These are phyloP conservation scores for Plantago rigida DNA, from an alignment of 305 asterid genomes.

Conservation along the genomic window DNA sequence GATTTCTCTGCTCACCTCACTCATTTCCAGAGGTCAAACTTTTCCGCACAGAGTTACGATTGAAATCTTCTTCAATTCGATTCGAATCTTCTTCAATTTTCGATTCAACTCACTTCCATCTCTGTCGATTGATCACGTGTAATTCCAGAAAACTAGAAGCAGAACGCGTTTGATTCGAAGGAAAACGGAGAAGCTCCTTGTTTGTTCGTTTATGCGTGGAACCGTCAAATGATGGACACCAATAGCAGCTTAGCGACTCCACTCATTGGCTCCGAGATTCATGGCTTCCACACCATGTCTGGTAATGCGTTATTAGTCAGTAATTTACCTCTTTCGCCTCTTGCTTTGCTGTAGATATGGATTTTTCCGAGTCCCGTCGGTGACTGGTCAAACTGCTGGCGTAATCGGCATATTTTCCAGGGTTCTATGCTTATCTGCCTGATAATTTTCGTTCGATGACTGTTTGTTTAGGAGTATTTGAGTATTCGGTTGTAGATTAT, in stretches of 20 bases:
- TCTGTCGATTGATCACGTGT: too few relatives aligned
- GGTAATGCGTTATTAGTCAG: conserved; percentile 30
- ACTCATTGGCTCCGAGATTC: conserved; percentile 48
- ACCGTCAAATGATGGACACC: conserved; percentile 34
- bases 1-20: too few relatives aligned
- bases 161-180: too few relatives aligned
- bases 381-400: neutral
- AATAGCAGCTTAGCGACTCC: conserved; percentile 24
- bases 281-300: conserved; percentile 50
- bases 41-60: too few relatives aligned
- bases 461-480: too few relatives aligned
- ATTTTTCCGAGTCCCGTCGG: neutral
- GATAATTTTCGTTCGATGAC: too few relatives aligned
- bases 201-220: conserved; percentile 16
- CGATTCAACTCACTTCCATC: neutral
- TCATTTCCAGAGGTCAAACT: too few relatives aligned
- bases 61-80: too few relatives aligned
- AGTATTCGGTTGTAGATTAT: too few relatives aligned
- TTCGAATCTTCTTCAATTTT: neutral
- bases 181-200: neutral
- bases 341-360: conserved; percentile 14
- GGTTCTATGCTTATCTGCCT: too few relatives aligned
- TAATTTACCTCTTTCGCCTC: conserved; percentile 5
- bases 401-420: too few relatives aligned
- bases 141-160: neutral